These are phyloP conservation scores for Platanthera guangdongensis DNA, from an alignment of 106 monocot species.

Conservation along the genomic window DNA sequence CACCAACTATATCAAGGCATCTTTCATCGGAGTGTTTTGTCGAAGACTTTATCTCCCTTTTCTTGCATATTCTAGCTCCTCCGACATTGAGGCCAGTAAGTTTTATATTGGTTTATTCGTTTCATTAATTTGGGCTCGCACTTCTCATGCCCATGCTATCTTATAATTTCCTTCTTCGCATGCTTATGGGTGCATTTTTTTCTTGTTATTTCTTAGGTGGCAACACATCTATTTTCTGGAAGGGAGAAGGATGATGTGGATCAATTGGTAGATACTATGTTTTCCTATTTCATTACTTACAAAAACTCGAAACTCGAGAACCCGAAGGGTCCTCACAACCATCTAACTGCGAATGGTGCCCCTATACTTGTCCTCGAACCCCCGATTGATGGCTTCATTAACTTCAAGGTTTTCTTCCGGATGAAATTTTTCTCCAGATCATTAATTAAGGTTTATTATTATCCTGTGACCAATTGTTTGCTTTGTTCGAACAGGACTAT, in stretches of 20 bases:
- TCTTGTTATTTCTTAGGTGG: slow-evolving; percentile 41
- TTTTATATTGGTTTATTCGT: slow-evolving; percentile 1
- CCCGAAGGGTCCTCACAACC: slow-evolving; percentile 17
- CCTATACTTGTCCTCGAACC: slow-evolving; percentile 58
- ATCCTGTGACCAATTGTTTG: neutral
- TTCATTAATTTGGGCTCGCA: neutral
- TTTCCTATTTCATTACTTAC: slow-evolving; percentile 73
- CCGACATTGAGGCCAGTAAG: slow-evolving; percentile 79
- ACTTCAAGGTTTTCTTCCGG: slow-evolving; percentile 65
- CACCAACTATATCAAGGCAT: slow-evolving; percentile 70
- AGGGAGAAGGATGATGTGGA: slow-evolving; percentile 67
- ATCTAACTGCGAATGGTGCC: slow-evolving; percentile 37
- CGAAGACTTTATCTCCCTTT: slow-evolving; percentile 64
- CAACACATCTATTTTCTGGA: slow-evolving; percentile 77
- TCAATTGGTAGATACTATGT: slow-evolving; percentile 90
- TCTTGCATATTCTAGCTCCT: slow-evolving; percentile 83
- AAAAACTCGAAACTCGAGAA: slow-evolving; percentile 45
- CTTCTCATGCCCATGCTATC: neutral
- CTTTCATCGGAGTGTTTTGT: slow-evolving; percentile 65
- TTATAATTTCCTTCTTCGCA: neutral
- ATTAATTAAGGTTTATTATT: neutral
- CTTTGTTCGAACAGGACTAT: slow-evolving; percentile 40
- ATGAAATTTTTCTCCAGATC: neutral
- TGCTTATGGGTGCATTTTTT: neutral
- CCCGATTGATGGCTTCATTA: slow-evolving; percentile 48